These are phyloP conservation scores for Entophlyctis luteolus DNA, from an alignment of 192 early-diverging fungal genomes.

Conservation along the genomic window DNA sequence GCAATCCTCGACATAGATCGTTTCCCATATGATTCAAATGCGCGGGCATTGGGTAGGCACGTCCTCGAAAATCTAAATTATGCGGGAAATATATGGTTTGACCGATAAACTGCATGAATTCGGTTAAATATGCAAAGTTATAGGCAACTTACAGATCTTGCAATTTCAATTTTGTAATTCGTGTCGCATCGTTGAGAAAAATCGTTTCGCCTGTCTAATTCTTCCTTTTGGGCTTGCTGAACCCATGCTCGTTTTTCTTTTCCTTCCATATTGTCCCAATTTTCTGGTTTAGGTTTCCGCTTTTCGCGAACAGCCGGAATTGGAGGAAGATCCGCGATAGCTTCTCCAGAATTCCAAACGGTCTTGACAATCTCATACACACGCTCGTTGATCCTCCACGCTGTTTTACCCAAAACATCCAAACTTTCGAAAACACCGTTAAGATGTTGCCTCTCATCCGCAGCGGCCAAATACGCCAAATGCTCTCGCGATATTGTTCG, in stretches of 20 bases:
- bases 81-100: constrained; percentile 94
- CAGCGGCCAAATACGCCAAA: constrained; percentile 69
- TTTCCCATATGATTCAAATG: constrained; percentile 95
- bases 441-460: constrained; percentile 72
- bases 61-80: constrained; percentile 94
- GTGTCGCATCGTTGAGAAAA: constrained; percentile 85
- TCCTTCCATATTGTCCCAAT: constrained; percentile 59
- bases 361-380: constrained; percentile 75
- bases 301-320: constrained; percentile 26
- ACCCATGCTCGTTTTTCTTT: constrained; percentile 32
- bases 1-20: constrained; percentile 89
- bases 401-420: constrained; percentile 81
- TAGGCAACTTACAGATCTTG: constrained; percentile 63
- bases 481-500: constrained; percentile 72
- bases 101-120: constrained; percentile 63
- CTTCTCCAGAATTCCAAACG: constrained; percentile 82
- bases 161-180: constrained; percentile 96
- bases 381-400: constrained; percentile 82
- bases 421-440: constrained; percentile 67
- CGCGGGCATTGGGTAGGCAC: constrained; percentile 94
- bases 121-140: neutral
- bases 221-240: constrained; percentile 21
- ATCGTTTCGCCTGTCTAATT: constrained; percentile 49
- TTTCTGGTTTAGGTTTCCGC: constrained; percentile 37
- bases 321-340: constrained; percentile 58